Evolutionary conservation across 768 basidiomycete species (phyloP).

Genomic region (Leccinellum rugosiceps): DNA sequence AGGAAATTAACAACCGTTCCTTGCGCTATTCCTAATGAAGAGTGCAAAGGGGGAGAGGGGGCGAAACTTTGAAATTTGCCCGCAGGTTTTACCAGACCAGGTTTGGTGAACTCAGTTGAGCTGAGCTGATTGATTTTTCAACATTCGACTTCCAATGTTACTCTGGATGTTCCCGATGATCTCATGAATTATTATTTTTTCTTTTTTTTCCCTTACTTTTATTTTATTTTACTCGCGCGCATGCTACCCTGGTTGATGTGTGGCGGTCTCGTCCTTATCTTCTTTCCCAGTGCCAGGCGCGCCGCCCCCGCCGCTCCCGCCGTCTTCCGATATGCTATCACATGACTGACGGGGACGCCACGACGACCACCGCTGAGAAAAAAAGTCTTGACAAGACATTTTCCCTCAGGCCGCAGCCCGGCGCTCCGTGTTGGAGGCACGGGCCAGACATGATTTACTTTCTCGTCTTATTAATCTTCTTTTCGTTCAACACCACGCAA

Average conservation of each 20-base stretch:
- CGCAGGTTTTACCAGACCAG: neutral
- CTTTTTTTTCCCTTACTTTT: neutral
- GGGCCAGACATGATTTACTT: conserved; percentile 1
- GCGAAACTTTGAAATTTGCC: neutral
- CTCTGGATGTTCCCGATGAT: neutral
- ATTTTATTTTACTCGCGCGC: conserved; percentile 13
- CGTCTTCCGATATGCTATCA: neutral
- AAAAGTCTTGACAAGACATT: neutral
- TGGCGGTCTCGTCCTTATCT: neutral
- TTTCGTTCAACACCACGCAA: neutral
- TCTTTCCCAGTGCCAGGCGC: conserved; percentile 13
- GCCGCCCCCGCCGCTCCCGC: neutral
- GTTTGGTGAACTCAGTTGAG: conserved; percentile 7
- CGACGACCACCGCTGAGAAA: conserved; percentile 4
- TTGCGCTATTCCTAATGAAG: neutral
- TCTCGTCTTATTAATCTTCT: neutral
- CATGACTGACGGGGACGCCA: conserved; percentile 12
- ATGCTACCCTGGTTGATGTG: conserved; percentile 11
- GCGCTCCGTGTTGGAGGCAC: neutral
- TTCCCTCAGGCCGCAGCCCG: neutral
- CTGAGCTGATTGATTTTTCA: neutral
- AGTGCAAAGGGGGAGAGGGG: neutral
- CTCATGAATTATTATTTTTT: neutral
- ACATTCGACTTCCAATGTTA: neutral
- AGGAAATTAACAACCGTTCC: neutral